These are phyloP conservation scores for Myxozyma udenii DNA, from an alignment of 805 yeast genomes.

Conservation along the genomic window DNA sequence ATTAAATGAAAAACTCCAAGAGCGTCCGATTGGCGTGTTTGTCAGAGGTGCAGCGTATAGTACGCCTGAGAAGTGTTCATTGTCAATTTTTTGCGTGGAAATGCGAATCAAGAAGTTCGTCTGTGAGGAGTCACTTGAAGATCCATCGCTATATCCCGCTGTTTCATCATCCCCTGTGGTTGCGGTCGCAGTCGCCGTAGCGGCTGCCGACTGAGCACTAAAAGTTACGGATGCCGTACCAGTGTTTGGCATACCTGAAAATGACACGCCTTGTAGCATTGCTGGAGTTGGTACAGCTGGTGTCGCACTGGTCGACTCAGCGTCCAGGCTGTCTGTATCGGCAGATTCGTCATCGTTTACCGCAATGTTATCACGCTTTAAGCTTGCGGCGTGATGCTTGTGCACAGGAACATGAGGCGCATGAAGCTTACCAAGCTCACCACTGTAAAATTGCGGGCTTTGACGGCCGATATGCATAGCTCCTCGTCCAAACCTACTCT, in stretches of 20 bases:
- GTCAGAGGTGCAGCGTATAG: conserved; percentile 24
- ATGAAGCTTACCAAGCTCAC: conserved; percentile 16
- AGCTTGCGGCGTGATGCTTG: neutral
- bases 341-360: neutral
- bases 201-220: neutral
- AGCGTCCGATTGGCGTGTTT: conserved; percentile 21
- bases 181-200: conserved; percentile 3
- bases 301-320: neutral
- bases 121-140: neutral
- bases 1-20: conserved; percentile 21
- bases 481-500: neutral
- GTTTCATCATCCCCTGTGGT: conserved; percentile 1
- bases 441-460: conserved; percentile 24
- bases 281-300: conserved; percentile 7
- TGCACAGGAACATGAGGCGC: conserved; percentile 25
- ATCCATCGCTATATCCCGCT: neutral
- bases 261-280: conserved; percentile 6
- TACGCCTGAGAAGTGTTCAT: conserved; percentile 17
- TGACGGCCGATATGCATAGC: neutral
- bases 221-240: neutral
- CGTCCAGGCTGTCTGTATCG: neutral
- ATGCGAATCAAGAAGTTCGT: conserved; percentile 7
- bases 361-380: conserved; percentile 1
- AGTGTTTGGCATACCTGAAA: conserved; percentile 1
- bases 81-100: conserved; percentile 11